These are phyloP conservation scores for Ceratobasidium sp. DNA, from an alignment of 1,284 basidiomycete genomes.

Conservation along the genomic window DNA sequence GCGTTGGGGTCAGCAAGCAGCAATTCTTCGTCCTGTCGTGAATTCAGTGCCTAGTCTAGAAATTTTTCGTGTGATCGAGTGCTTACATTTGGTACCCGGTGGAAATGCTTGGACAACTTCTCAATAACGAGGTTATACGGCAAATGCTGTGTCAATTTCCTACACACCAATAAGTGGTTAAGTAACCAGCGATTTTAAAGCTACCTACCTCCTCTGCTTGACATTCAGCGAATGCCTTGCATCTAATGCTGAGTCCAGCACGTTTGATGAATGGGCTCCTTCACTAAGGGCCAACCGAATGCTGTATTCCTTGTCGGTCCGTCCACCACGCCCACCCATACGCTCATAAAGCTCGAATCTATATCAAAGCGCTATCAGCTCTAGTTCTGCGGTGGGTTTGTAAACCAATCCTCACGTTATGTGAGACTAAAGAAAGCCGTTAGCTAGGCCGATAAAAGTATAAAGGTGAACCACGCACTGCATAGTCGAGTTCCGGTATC, in stretches of 20 bases:
- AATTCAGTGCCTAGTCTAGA: neutral
- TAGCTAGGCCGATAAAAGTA: slow-evolving; percentile 1
- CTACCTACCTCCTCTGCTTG: slow-evolving; percentile 81
- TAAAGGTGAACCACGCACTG: slow-evolving; percentile 59
- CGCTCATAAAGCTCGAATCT: slow-evolving; percentile 95
- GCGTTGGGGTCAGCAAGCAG: slow-evolving; percentile 12
- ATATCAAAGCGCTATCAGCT: slow-evolving; percentile 39
- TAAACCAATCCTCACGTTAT: slow-evolving; percentile 65
- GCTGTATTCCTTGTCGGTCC: slow-evolving; percentile 94
- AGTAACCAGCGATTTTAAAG: slow-evolving; percentile 36
- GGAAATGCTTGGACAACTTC: slow-evolving; percentile 89
- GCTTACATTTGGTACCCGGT: slow-evolving; percentile 66
- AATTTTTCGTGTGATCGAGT: neutral
- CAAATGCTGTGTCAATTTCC: slow-evolving; percentile 84
- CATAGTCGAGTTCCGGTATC: slow-evolving; percentile 97
- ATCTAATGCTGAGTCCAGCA: slow-evolving; percentile 94
- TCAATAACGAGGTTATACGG: slow-evolving; percentile 89
- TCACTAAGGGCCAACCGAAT: slow-evolving; percentile 95
- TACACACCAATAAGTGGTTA: slow-evolving; percentile 47
- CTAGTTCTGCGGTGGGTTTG: neutral
- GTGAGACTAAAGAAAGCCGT: slow-evolving; percentile 66
- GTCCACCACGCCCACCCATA: slow-evolving; percentile 74
- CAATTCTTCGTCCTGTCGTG: neutral
- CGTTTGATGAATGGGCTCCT: slow-evolving; percentile 97
- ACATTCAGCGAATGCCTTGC: slow-evolving; percentile 96